Conservation (phyloP, 73 alveolate species). For the Symbiodinium pilosum region DNA sequence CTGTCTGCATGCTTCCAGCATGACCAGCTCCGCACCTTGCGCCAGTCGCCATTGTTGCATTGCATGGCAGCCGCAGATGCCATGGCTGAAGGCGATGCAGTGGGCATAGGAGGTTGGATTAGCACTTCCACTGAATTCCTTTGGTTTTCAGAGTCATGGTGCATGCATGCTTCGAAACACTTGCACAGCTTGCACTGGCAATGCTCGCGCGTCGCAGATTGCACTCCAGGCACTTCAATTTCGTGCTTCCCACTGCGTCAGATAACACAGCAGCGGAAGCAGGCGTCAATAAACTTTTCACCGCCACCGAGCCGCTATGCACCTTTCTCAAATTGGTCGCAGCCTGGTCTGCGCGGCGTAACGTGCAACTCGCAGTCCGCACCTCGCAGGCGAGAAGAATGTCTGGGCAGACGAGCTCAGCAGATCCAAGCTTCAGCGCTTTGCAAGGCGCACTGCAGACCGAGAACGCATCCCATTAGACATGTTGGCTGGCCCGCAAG, state of each 20-base stretch:
- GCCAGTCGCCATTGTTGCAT: not conserved
- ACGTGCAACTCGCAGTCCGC: not conserved
- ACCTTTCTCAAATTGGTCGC: too few relatives aligned
- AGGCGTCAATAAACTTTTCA: not conserved
- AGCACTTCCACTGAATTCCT: not conserved
- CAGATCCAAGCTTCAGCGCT: not conserved
- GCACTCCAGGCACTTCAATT: not conserved
- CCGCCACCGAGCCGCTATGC: not conserved
- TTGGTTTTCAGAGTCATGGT: not conserved
- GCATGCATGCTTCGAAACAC: not conserved
- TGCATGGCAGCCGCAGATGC: not conserved
- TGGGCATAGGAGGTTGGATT: not conserved
- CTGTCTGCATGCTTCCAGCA: not conserved
- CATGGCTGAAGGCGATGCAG: not conserved
- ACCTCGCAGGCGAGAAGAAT: not conserved
- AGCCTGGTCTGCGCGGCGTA: too few relatives aligned
- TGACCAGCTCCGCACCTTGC: not conserved
- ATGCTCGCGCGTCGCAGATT: not conserved
- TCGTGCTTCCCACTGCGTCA: not conserved
- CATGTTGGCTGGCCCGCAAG: not conserved
- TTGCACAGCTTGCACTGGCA: not conserved
- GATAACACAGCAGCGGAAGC: not conserved
- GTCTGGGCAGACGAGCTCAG: not conserved
- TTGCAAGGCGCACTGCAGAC: not conserved
- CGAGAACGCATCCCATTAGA: not conserved